A percentile compares a stretch with the other conserved stretches of the same genome.
Evolutionary conservation across 352 stramenopile genomes (phyloP).

Genomic region (Blastocystis hominis): DNA sequence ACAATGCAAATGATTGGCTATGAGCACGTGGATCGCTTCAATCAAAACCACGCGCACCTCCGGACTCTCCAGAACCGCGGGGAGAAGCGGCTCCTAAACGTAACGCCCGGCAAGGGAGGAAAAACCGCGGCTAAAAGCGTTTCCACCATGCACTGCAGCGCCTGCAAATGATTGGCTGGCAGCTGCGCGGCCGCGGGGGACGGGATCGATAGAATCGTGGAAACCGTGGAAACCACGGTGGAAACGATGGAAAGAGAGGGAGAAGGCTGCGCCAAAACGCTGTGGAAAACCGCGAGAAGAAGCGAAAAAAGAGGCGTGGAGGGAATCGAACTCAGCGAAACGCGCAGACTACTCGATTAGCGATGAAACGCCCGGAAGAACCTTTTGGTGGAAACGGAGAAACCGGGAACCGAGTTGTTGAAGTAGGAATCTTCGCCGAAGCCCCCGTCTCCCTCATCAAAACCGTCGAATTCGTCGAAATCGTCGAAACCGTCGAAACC

Average conservation of each 20-base stretch:
- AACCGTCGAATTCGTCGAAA: too few species aligned
- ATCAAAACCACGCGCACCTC: background rate
- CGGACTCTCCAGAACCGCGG: background rate
- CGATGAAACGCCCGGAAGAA: background rate
- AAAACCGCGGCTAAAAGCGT: background rate
- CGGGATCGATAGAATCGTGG: background rate
- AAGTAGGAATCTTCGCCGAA: constrained; percentile 29
- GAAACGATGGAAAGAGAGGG: background rate
- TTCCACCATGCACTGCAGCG: background rate
- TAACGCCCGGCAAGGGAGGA: background rate
- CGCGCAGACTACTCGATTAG: background rate
- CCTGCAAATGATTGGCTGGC: background rate
- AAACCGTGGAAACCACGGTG: background rate
- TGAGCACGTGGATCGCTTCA: background rate
- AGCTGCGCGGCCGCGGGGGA: background rate
- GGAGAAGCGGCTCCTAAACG: background rate
- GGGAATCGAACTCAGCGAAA: background rate
- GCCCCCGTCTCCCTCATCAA: background rate
- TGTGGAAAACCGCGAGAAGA: background rate
- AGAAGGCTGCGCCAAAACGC: background rate
- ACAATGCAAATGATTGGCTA: background rate
- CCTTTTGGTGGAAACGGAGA: constrained; percentile 10
- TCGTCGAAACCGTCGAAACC: too few species aligned
- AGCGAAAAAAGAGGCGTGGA: constrained; percentile 13
- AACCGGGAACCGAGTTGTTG: background rate